Evolutionary conservation across 768 basidiomycete species (phyloP).

Genomic region (Gloeopeniophorella convolvens): DNA sequence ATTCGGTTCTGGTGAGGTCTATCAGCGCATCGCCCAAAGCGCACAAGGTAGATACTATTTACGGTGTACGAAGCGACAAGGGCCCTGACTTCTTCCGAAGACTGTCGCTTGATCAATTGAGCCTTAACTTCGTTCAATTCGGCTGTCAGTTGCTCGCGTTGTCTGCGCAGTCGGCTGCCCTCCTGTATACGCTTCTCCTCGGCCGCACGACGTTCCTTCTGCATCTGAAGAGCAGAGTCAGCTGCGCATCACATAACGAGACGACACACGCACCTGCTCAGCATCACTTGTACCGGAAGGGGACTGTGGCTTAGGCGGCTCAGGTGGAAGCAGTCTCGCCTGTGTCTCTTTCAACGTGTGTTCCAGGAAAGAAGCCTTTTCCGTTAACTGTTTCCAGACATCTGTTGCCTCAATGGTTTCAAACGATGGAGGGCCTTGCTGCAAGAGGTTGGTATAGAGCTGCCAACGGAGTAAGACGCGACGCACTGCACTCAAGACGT

Average conservation of each 20-base stretch:
- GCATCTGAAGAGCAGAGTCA: not conserved
- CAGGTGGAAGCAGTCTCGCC: not conserved
- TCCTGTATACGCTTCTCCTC: slow-evolving; percentile 18
- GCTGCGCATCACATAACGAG: not conserved
- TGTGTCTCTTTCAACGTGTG: slow-evolving; percentile 14
- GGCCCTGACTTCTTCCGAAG: slow-evolving; percentile 12
- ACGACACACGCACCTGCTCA: slow-evolving; percentile 4
- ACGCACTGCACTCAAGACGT: slow-evolving; percentile 10
- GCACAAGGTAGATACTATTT: not conserved
- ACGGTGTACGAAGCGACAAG: slow-evolving; percentile 14
- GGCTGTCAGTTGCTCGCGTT: slow-evolving; percentile 18
- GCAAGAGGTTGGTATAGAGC: not conserved
- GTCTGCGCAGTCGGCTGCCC: slow-evolving; percentile 16
- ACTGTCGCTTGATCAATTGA: slow-evolving; percentile 17
- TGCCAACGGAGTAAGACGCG: not conserved
- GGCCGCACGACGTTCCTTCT: slow-evolving; percentile 13
- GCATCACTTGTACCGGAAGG: slow-evolving; percentile 9
- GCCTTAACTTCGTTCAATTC: slow-evolving; percentile 18
- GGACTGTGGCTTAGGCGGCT: not conserved
- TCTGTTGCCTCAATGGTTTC: slow-evolving; percentile 10
- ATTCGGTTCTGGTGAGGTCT: slow-evolving; percentile 59
- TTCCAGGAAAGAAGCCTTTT: slow-evolving; percentile 11
- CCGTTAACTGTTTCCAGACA: slow-evolving; percentile 7
- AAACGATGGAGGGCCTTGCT: slow-evolving; percentile 16
- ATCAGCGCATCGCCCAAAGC: not conserved